Evolutionary conservation across 1,284 basidiomycete species (phyloP), one percentile per base, ranked within the genome.

Genomic region (Trichosporon faecale): DNA sequence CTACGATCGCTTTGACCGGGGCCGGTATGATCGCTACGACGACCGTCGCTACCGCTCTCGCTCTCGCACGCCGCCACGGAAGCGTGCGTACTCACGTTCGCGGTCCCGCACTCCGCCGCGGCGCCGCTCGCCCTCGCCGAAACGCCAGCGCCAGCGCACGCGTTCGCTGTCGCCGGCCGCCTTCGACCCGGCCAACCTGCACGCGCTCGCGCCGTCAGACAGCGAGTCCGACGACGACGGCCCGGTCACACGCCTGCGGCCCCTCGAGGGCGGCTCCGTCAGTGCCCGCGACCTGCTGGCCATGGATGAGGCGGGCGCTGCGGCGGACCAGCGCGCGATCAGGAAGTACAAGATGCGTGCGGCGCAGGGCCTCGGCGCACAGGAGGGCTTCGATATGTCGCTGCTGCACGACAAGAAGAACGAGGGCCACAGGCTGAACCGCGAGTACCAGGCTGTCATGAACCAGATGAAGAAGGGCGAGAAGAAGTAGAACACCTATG

Each of bases 221-320:
- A 73, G 74, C 31, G 73, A 77, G 25, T 68, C 67, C 6, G 79
- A 80, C 49, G 83, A 84, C 44, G 82, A 84, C 69, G 79, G 69
- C 5, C 73, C 71, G 0, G 70, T 73, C 4, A 75, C 75, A 0
- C 78, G 76, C 25, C 75, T 83, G 0, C 73, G 77, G 72, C 89
- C 90, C 18, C 87, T 95, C 9, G 86, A 85, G 33, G 90, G 91
- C 16, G 93, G 91, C 23, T 87, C 88, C 6, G 76, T 95, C 44
- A 90, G 91, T 14, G 93, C 91, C 14, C 88, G 88, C 63, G 91
- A 92, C 35, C 87, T 95, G 69, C 84, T 96, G 55, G 90, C 88
- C 4, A 88, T 90, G 82, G 91, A 93, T 72, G 85, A 88, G 31
- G 89, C 88, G 16, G 88, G 86, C 3, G 88, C 87, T 68, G 87